Conservation (phyloP, 2,329 filamentous ascomycete genomes). For the Arthrobotrys musiformis region DNA sequence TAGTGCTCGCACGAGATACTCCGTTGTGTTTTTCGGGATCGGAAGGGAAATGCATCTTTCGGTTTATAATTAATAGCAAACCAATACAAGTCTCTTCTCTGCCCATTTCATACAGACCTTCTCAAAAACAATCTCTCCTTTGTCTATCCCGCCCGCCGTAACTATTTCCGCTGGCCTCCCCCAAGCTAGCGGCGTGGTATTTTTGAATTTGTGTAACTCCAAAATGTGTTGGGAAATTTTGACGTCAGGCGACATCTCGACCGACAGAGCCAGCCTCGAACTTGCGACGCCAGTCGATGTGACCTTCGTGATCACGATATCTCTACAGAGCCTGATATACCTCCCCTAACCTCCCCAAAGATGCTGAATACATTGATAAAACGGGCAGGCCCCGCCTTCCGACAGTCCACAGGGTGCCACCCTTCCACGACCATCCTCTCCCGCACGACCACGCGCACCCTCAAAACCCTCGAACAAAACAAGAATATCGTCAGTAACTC, state of each 20-base stretch:
- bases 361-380: slow-evolving; percentile 14
- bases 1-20: background rate
- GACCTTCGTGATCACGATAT: background rate
- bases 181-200: slow-evolving; percentile 14
- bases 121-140: background rate
- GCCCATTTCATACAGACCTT: background rate
- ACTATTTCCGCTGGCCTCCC: too few species aligned
- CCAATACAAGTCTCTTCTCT: background rate
- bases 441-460: background rate
- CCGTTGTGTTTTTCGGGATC: background rate
- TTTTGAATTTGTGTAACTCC: slow-evolving; percentile 29
- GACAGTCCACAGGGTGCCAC: background rate
- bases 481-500: slow-evolving; percentile 41
- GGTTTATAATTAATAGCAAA: background rate
- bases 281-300: background rate
- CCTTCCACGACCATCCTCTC: background rate
- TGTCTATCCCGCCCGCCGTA: too few species aligned
- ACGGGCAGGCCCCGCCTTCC: slow-evolving; percentile 32
- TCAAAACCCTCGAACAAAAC: slow-evolving; percentile 41
- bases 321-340: background rate
- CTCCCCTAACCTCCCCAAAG: background rate
- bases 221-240: slow-evolving; percentile 34
- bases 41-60: slow-evolving; percentile 5
- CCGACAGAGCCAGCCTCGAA: background rate
- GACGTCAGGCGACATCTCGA: background rate